Conservation (phyloP, 1,284 basidiomycete genomes). For the Schizopora paradoxa region DNA sequence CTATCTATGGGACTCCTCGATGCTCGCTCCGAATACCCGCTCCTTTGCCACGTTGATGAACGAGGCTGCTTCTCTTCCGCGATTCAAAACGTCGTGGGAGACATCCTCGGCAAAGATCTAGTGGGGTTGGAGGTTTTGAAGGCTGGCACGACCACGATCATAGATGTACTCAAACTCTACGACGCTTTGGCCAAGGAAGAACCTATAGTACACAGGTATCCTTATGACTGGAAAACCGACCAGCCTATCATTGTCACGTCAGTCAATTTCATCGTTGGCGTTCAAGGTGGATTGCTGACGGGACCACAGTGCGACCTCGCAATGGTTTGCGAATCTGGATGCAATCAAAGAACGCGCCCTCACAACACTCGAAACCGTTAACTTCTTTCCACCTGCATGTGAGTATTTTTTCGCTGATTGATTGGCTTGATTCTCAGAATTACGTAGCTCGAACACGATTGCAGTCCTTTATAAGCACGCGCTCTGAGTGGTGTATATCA, state of each 20-base stretch:
- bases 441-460: slow-evolving; percentile 75
- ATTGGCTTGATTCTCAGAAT: slow-evolving; percentile 6
- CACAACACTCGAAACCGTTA: slow-evolving; percentile 64
- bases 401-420: slow-evolving; percentile 26
- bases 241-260: slow-evolving; percentile 88
- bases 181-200: slow-evolving; percentile 60
- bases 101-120: slow-evolving; percentile 40
- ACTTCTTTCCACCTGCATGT: slow-evolving; percentile 79
- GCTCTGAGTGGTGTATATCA: slow-evolving; percentile 99
- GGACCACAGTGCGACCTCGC: slow-evolving; percentile 78
- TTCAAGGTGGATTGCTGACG: slow-evolving; percentile 2
- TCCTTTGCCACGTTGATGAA: slow-evolving; percentile 75
- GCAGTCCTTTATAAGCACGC: slow-evolving; percentile 77
- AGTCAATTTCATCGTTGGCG: slow-evolving; percentile 23
- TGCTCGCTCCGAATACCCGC: slow-evolving; percentile 22
- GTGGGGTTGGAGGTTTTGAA: slow-evolving; percentile 71
- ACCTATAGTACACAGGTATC: slow-evolving; percentile 83
- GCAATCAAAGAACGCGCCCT: slow-evolving; percentile 77
- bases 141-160: slow-evolving; percentile 64
- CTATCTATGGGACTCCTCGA: slow-evolving; percentile 37
- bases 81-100: slow-evolving; percentile 50
- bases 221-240: slow-evolving; percentile 97
- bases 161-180: slow-evolving; percentile 56
- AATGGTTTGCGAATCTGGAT: slow-evolving; percentile 96
- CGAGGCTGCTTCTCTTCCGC: slow-evolving; percentile 69